These are phyloP conservation scores for Fusarium sp. DNA, from an alignment of 2,329 filamentous ascomycete genomes.

Conservation along the genomic window DNA sequence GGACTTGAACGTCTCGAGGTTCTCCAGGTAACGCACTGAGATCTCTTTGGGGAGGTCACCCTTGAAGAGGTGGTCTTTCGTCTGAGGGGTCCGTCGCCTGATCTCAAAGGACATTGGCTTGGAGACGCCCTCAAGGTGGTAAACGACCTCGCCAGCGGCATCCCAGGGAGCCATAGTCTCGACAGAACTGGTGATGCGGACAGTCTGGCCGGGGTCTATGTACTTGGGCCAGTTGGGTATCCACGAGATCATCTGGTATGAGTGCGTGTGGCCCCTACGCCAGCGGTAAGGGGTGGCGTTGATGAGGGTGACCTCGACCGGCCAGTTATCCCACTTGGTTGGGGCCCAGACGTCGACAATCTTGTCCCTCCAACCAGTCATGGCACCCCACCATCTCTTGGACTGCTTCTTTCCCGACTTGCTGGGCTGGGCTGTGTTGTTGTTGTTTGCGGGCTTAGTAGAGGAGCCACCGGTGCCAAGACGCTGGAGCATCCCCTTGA, in stretches of 20 bases:
- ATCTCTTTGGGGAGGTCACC: slow-evolving; percentile 12
- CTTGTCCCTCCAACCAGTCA: too few relatives aligned
- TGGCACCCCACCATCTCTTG: neutral
- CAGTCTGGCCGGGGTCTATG: slow-evolving; percentile 44
- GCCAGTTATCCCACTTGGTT: neutral
- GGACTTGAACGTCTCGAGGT: slow-evolving; percentile 39
- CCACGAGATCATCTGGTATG: slow-evolving; percentile 40
- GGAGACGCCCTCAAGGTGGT: slow-evolving; percentile 44
- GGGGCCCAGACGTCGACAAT: too few relatives aligned
- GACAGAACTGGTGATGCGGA: neutral
- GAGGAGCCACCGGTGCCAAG: neutral
- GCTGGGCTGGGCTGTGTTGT: neutral
- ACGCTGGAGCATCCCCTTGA: neutral
- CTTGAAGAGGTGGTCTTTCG: neutral
- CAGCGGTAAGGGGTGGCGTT: slow-evolving; percentile 51
- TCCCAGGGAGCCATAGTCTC: slow-evolving; percentile 10
- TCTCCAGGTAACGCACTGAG: slow-evolving; percentile 35
- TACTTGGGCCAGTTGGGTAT: slow-evolving; percentile 36
- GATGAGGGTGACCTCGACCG: slow-evolving; percentile 41
- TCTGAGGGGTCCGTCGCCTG: slow-evolving; percentile 21
- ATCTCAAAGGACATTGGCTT: slow-evolving; percentile 45
- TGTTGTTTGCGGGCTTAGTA: neutral
- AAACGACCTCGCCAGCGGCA: slow-evolving; percentile 45
- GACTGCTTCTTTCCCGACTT: neutral
- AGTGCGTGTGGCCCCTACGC: slow-evolving; percentile 31